Conservation (phyloP, 1,284 basidiomycete genomes). For the Agroathelia rolfsii region DNA sequence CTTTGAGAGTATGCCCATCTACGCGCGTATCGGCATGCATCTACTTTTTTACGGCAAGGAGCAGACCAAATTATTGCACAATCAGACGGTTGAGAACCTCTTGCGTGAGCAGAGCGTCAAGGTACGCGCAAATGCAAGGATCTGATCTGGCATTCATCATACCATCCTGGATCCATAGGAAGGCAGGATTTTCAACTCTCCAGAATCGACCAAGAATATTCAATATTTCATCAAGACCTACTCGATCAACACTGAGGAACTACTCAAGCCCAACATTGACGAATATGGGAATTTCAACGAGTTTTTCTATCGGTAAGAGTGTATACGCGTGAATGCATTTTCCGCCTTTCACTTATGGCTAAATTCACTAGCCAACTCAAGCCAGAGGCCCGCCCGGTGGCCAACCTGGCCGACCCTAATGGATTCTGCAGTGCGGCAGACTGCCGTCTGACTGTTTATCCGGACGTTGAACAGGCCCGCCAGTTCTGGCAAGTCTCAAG, state of each 20-base stretch:
- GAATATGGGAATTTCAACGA: constrained; percentile 72
- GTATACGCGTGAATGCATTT: too few species aligned
- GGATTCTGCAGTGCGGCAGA: constrained; percentile 66
- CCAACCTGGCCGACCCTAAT: constrained; percentile 41
- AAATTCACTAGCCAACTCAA: constrained; percentile 43
- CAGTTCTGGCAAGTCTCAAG: constrained; percentile 47
- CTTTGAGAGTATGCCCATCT: constrained; percentile 79
- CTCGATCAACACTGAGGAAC: constrained; percentile 49
- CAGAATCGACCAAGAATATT: constrained; percentile 51
- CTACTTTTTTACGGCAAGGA: constrained; percentile 60
- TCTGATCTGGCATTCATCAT: too few species aligned
- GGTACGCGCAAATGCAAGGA: too few species aligned
- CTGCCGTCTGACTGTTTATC: constrained; percentile 64
- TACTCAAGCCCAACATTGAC: constrained; percentile 51
- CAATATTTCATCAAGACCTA: constrained; percentile 70
- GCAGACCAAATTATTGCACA: constrained; percentile 46
- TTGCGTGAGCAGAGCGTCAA: constrained; percentile 59
- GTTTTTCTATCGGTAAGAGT: constrained; percentile 58
- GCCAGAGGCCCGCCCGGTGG: constrained; percentile 55
- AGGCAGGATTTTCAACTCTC: constrained; percentile 45
- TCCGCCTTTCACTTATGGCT: background rate
- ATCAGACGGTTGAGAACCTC: constrained; percentile 43
- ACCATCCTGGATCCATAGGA: too few species aligned
- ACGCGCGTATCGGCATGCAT: constrained; percentile 64
- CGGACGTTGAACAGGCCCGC: constrained; percentile 48